Base-by-base conservation (phyloP, 2,329 filamentous ascomycete species). In the Dendryphion nanum region DNA sequence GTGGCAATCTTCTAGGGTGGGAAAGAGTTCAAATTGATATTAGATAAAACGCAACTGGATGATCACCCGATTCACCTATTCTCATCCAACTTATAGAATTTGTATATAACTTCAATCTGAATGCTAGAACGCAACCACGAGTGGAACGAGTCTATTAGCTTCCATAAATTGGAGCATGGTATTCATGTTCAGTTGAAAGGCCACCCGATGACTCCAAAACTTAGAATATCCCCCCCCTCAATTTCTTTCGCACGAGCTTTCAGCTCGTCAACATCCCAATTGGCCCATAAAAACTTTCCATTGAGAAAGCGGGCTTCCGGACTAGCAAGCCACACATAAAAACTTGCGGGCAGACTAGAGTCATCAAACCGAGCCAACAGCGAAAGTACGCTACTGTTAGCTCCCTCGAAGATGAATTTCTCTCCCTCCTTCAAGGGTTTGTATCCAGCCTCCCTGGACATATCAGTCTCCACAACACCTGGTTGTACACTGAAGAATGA, bases 401-500 rank as follows among this genome's bases (percentile, higher is more conserved):
- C 29, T 30, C 7, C 8, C 15, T 7, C 8, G 15, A 30, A 30
- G 15, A 15, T 10, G 7, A 7, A 12, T 30, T 17, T 20, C 17
- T 51, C 57, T 49, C 59, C 59, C 52, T 26, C 60, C 37, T 44
- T 63, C 59, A 41, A 50, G 41, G 10, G 48, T 45, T 3, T 48
- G 55, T 6, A 51, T 16, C 49, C 37, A 37, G 53, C 50, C 26
- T 34, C 50, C 23, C 23, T 8, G 33, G 49, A 54, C 56, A 69
- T 64, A 4, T 63, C 68, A 0, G 66, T 71, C 4, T 51, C 56
- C 4, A 73, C 50, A 2, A 68, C 53, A 1, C 71, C 71, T 2
- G 71, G 70, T 5, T 74, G 71, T 3, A 70, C 48, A 31, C 55
- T 57, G 13, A 66, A 60, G 13, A 72, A 52, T 10, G 60, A 52